A percentile compares a stretch with the other conserved stretches of the same genome.
Evolutionary conservation across 2,329 filamentous ascomycete species (phyloP).

Genomic region (Achaetomium macrosporum): DNA sequence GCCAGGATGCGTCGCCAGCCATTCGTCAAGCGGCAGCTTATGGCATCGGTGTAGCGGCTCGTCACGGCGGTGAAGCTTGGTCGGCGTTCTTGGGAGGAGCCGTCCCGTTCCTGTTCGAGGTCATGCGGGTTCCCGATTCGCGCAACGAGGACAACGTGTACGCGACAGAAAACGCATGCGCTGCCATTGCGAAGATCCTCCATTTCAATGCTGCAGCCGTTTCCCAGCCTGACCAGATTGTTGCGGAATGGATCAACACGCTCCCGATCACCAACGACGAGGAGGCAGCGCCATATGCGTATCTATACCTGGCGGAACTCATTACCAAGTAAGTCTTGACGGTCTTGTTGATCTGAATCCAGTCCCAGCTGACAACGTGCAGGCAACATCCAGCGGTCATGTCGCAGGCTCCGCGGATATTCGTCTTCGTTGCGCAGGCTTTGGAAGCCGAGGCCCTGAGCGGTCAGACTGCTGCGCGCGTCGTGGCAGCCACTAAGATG

Average conservation of each 20-base stretch:
- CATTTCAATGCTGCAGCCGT: conserved; percentile 81
- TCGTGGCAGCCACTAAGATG: conserved; percentile 71
- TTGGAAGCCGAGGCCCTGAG: conserved; percentile 87
- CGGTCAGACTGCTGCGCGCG: conserved; percentile 71
- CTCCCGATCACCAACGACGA: conserved; percentile 92
- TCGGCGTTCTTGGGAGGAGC: conserved; percentile 77
- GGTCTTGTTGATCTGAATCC: neutral
- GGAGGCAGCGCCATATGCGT: conserved; percentile 93
- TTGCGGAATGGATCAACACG: conserved; percentile 83
- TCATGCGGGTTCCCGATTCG: conserved; percentile 72
- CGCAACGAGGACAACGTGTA: conserved; percentile 91
- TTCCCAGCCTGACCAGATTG: conserved; percentile 66
- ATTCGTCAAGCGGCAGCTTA: conserved; percentile 96
- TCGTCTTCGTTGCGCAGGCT: conserved; percentile 78
- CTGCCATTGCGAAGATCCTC: conserved; percentile 93
- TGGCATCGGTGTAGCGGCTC: conserved; percentile 89
- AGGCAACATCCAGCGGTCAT: conserved; percentile 84
- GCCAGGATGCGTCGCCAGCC: conserved; percentile 77
- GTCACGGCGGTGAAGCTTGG: conserved; percentile 84
- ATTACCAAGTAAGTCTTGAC: conserved; percentile 77
- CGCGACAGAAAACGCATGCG: conserved; percentile 94
- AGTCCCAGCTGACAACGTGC: conserved; percentile 9
- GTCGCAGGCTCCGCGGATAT: conserved; percentile 71
- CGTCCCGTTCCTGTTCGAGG: conserved; percentile 77
- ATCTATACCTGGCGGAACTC: conserved; percentile 82